These are phyloP conservation scores for Aspergillus pseudoviridinutans DNA, from an alignment of 2,329 filamentous ascomycete species.

Conservation along the genomic window DNA sequence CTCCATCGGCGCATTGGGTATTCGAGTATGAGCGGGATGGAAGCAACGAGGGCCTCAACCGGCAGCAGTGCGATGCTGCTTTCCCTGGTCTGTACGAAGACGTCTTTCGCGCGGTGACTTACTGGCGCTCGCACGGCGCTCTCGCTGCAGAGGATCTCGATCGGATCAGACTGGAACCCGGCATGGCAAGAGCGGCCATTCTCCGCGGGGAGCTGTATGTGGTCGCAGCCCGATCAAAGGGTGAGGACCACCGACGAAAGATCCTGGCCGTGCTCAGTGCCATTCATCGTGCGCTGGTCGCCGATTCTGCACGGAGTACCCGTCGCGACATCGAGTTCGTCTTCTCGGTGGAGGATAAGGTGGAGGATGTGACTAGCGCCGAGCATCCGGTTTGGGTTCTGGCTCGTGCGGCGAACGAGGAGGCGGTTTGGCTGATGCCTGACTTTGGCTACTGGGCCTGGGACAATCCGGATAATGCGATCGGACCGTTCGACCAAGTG, in stretches of 20 bases:
- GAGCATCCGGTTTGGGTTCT: constrained; percentile 43
- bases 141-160: constrained; percentile 27
- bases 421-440: constrained; percentile 48
- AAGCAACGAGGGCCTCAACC: constrained; percentile 25
- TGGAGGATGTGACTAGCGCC: constrained; percentile 39
- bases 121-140: constrained; percentile 25
- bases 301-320: constrained; percentile 27
- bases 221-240: constrained; percentile 24
- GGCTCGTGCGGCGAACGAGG: constrained; percentile 35
- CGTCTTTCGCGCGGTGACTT: constrained; percentile 24
- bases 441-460: constrained; percentile 52
- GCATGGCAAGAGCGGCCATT: constrained; percentile 36
- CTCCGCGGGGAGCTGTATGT: constrained; percentile 31
- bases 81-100: constrained; percentile 39
- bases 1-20: constrained; percentile 19
- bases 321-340: constrained; percentile 48
- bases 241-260: constrained; percentile 37
- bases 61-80: constrained; percentile 26
- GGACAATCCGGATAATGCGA: constrained; percentile 35
- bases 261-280: constrained; percentile 43
- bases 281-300: constrained; percentile 47
- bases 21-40: constrained; percentile 32
- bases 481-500: constrained; percentile 36
- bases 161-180: constrained; percentile 22
- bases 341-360: constrained; percentile 41